Evolutionary conservation across 306 rosid species (phyloP).

Genomic region (Vicia faba): DNA sequence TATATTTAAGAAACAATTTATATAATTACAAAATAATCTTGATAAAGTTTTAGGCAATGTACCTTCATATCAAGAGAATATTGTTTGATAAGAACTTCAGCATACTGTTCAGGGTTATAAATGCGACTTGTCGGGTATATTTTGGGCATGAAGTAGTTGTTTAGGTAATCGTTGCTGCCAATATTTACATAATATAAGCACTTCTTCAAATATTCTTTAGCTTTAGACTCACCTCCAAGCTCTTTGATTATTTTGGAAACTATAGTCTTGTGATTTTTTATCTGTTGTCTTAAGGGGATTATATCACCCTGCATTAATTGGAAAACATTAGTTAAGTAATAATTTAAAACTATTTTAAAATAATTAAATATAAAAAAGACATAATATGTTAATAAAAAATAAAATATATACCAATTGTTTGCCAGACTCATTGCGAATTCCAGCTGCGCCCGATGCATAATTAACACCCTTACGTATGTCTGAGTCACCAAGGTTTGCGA

Average conservation of each 20-base stretch:
- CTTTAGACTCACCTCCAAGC: slow-evolving; percentile 11
- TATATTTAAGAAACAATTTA: background rate
- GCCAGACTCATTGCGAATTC: slow-evolving; percentile 13
- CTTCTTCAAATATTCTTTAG: slow-evolving; percentile 30
- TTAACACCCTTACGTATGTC: slow-evolving; percentile 42
- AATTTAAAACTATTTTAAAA: too few relatives aligned
- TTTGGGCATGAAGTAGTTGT: slow-evolving; percentile 53
- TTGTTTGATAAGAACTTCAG: slow-evolving; percentile 35
- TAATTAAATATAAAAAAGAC: too few relatives aligned
- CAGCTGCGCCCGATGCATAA: slow-evolving; percentile 45
- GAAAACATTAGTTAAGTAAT: background rate
- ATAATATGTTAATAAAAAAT: too few relatives aligned
- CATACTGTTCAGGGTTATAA: slow-evolving; percentile 40
- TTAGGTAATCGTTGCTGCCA: slow-evolving; percentile 61
- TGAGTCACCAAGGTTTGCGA: background rate
- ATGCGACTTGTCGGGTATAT: slow-evolving; percentile 28
- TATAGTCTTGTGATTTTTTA: slow-evolving; percentile 38
- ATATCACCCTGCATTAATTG: slow-evolving; percentile 44
- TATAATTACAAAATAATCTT: background rate
- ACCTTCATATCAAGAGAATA: slow-evolving; percentile 41
- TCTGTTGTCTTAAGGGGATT: slow-evolving; percentile 40
- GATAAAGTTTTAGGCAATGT: background rate
- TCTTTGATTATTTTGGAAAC: background rate
- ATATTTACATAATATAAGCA: slow-evolving; percentile 59
- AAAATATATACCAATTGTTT: background rate